Evolutionary conservation across 768 basidiomycete species (phyloP).

Genomic region (Polyporus arcularius): DNA sequence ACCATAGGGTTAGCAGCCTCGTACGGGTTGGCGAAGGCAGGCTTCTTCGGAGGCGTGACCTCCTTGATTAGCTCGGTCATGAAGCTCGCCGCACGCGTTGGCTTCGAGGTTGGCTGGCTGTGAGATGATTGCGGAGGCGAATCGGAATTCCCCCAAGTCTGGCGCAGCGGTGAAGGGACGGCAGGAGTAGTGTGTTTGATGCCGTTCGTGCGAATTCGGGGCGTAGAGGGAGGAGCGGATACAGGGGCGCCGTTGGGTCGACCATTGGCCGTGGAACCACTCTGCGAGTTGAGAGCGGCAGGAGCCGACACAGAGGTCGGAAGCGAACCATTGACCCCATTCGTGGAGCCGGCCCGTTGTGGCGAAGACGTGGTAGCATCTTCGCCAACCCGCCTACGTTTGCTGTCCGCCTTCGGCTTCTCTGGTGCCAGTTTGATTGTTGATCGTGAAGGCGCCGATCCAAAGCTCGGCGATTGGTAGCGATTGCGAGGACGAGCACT

Average conservation of each 20-base stretch:
- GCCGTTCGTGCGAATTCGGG: constrained; percentile 23
- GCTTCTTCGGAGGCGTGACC: constrained; percentile 58
- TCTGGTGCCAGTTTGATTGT: constrained; percentile 44
- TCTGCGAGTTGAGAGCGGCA: constrained; percentile 16
- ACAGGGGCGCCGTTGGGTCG: constrained; percentile 11
- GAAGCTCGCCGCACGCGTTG: constrained; percentile 67
- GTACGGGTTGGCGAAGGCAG: constrained; percentile 78
- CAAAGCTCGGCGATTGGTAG: constrained; percentile 74
- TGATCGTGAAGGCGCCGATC: constrained; percentile 49
- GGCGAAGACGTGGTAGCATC: constrained; percentile 39
- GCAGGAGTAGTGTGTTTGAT: constrained; percentile 61
- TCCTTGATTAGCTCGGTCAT: constrained; percentile 74
- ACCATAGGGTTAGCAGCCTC: constrained; percentile 71
- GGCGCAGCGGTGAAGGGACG: constrained; percentile 73
- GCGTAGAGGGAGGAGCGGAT: constrained; percentile 24
- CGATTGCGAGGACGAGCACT: constrained; percentile 71
- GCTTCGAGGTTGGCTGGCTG: constrained; percentile 40
- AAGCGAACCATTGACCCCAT: constrained; percentile 15
- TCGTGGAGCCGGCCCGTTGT: constrained; percentile 29
- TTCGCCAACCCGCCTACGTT: constrained; percentile 62
- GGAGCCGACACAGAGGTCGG: constrained; percentile 25
- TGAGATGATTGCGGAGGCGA: constrained; percentile 42
- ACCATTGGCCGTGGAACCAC: constrained; percentile 17
- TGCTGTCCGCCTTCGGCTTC: constrained; percentile 49
- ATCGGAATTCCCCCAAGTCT: constrained; percentile 61